These are phyloP conservation scores for Usnea hakonensis DNA, from an alignment of 495 filamentous ascomycete genomes.

Conservation along the genomic window DNA sequence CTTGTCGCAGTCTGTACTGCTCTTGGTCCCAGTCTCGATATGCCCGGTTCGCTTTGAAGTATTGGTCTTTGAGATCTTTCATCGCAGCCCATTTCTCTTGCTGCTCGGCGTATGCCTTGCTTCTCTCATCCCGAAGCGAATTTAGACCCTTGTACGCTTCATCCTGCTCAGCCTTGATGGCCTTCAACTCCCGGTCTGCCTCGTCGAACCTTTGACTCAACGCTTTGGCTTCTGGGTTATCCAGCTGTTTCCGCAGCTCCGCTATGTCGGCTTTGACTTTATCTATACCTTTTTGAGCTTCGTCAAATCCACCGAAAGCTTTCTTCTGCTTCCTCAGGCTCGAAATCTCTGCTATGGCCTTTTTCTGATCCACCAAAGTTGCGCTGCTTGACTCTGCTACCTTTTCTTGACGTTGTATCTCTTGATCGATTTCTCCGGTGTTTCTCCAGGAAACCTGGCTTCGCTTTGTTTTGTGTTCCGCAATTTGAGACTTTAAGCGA, in stretches of 20 bases:
- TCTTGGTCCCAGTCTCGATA: constrained; percentile 74
- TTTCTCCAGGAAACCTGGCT: constrained; percentile 73
- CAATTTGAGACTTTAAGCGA: constrained; percentile 68
- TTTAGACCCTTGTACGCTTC: constrained; percentile 78
- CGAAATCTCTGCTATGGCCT: constrained; percentile 74
- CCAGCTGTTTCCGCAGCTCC: constrained; percentile 72
- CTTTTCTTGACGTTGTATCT: constrained; percentile 72
- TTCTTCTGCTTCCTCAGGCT: constrained; percentile 81
- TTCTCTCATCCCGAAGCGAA: constrained; percentile 79
- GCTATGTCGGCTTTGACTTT: constrained; percentile 76
- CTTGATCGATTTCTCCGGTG: constrained; percentile 74
- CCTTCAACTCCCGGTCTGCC: constrained; percentile 76
- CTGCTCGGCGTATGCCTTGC: constrained; percentile 71
- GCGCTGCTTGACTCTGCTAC: constrained; percentile 78
- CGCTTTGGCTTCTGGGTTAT: constrained; percentile 86
- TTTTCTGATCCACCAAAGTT: constrained; percentile 95
- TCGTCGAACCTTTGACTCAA: constrained; percentile 75
- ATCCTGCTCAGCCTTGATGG: constrained; percentile 85
- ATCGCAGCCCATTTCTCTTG: constrained; percentile 73
- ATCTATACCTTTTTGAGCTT: constrained; percentile 75
- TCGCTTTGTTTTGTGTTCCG: constrained; percentile 75
- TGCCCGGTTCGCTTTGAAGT: constrained; percentile 68
- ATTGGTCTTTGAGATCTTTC: constrained; percentile 77
- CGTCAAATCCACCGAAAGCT: constrained; percentile 75
- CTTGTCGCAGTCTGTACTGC: constrained; percentile 60